These are phyloP conservation scores for Colletotrichum sp. DNA, from an alignment of 2,329 filamentous ascomycete species.

Conservation along the genomic window DNA sequence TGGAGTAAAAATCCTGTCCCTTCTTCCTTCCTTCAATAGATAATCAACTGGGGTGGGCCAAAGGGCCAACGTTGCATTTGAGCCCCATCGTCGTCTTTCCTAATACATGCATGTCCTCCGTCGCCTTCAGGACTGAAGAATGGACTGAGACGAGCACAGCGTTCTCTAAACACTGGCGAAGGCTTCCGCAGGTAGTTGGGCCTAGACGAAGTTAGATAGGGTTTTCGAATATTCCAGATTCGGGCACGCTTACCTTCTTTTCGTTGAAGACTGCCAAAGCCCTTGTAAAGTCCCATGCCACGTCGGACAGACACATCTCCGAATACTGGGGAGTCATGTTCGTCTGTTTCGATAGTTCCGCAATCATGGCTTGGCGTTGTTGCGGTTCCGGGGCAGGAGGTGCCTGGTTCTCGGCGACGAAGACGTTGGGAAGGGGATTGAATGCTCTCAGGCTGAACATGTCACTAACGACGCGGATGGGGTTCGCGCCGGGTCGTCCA, in stretches of 20 bases:
- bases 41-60: constrained; percentile 6
- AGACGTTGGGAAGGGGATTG: constrained; percentile 51
- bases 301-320: constrained; percentile 79
- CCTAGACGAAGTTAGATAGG: constrained; percentile 30
- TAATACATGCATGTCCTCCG: constrained; percentile 9
- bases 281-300: constrained; percentile 79
- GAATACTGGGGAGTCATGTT: constrained; percentile 82
- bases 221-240: neutral
- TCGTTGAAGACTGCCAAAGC: constrained; percentile 78
- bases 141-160: constrained; percentile 17
- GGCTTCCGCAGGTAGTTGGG: constrained; percentile 53
- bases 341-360: constrained; percentile 78
- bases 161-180: constrained; percentile 35
- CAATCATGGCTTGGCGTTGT: constrained; percentile 66
- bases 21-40: neutral
- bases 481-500: constrained; percentile 66
- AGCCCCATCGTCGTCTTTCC: constrained; percentile 1
- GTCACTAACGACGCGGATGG: constrained; percentile 80
- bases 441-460: constrained; percentile 77
- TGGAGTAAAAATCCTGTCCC: neutral
- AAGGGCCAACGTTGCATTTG: constrained; percentile 1
- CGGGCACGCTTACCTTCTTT: constrained; percentile 65
- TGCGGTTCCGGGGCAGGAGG: constrained; percentile 50
- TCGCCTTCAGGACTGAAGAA: neutral
- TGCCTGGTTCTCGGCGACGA: constrained; percentile 30